Evolutionary conservation across 768 basidiomycete species (phyloP).

Genomic region (Punctularia strigosozonata): DNA sequence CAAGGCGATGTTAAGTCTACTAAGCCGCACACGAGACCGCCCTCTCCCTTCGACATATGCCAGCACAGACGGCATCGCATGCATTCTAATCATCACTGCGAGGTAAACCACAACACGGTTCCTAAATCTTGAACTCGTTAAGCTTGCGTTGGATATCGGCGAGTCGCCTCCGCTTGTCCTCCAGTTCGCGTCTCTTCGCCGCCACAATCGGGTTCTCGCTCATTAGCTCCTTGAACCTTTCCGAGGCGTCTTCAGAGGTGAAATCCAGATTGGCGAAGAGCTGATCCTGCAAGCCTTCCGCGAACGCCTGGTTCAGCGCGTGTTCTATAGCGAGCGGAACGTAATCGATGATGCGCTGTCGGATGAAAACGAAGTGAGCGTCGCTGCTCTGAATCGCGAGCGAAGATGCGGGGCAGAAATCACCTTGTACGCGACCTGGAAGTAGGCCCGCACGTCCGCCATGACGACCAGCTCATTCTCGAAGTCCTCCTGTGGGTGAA

Average conservation of each 20-base stretch:
- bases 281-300: conserved; percentile 19
- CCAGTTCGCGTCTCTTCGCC: not conserved
- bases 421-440: conserved; percentile 43
- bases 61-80: too few relatives aligned
- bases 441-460: conserved; percentile 46
- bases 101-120: too few relatives aligned
- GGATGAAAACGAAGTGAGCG: not conserved
- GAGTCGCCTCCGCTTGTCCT: not conserved
- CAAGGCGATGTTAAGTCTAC: too few relatives aligned
- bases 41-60: too few relatives aligned
- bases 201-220: not conserved
- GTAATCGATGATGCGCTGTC: conserved; percentile 47
- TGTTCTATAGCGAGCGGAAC: conserved; percentile 39
- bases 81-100: too few relatives aligned
- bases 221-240: not conserved
- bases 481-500: conserved; percentile 9
- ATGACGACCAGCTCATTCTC: conserved; percentile 37
- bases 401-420: not conserved
- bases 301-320: conserved; percentile 28
- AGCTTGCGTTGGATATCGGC: not conserved
- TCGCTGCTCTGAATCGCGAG: not conserved
- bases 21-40: too few relatives aligned
- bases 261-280: too few relatives aligned
- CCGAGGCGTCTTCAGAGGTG: not conserved
- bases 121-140: not conserved